Conservation (phyloP, 2,329 filamentous ascomycete species). For the Penicillium sclerotigenum region DNA sequence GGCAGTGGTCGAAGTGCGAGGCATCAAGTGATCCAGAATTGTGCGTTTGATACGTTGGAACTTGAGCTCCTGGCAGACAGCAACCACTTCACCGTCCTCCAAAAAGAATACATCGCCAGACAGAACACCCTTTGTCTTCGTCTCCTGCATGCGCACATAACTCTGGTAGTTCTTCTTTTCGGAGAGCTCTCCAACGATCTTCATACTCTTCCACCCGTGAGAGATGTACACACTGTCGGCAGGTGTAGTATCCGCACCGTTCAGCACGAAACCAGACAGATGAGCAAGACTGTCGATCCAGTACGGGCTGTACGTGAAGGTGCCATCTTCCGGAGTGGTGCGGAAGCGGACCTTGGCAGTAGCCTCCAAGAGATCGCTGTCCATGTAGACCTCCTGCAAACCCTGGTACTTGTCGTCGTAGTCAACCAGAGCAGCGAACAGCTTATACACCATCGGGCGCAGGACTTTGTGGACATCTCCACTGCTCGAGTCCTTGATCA, state of each 20-base stretch:
- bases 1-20: not conserved
- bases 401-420: too few species aligned
- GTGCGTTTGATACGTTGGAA: not conserved
- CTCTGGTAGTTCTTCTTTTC: not conserved
- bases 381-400: too few species aligned
- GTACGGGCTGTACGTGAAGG: not conserved
- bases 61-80: not conserved
- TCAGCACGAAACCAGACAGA: not conserved
- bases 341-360: not conserved
- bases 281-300: not conserved
- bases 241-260: not conserved
- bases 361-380: not conserved
- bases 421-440: not conserved
- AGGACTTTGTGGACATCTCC: not conserved
- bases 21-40: not conserved
- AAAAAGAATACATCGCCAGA: not conserved
- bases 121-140: not conserved
- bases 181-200: not conserved
- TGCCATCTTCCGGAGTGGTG: not conserved
- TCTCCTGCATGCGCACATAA: not conserved
- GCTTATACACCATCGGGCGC: not conserved
- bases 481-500: too few species aligned
- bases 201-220: not conserved
- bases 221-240: not conserved
- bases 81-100: not conserved